phyloP scores from a whole-genome alignment of 139 green algal species.

The Tetradesmus obliquus region DNA sequence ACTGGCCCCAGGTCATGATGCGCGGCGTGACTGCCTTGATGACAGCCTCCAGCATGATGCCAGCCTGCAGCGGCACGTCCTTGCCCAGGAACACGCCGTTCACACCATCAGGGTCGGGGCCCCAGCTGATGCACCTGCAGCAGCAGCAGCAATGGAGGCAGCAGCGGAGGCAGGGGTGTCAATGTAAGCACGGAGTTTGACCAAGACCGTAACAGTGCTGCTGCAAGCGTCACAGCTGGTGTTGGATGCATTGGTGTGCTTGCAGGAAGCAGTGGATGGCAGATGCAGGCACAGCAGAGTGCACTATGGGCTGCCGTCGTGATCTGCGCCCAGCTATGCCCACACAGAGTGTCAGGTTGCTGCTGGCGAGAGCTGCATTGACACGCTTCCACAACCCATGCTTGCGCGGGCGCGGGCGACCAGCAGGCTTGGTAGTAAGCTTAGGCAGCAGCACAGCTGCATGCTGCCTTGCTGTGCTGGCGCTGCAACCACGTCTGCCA shows the following conservation, averaged over 20 bases:
- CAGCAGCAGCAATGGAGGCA: not conserved
- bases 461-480: not conserved
- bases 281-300: not conserved
- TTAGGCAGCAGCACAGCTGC: not conserved
- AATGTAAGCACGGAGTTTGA: not conserved
- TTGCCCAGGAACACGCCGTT: conserved; percentile 70
- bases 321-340: too few species aligned
- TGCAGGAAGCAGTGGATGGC: not conserved
- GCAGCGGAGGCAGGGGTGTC: not conserved
- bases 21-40: conserved; percentile 57
- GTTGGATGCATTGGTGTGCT: not conserved
- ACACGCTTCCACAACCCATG: not conserved
- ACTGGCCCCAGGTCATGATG: conserved; percentile 69
- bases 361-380: not conserved
- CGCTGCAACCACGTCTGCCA: too few species aligned
- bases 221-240: not conserved
- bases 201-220: not conserved
- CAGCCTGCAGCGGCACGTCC: conserved; percentile 60
- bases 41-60: conserved; percentile 56
- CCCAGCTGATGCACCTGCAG: conserved; percentile 64
- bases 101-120: conserved; percentile 59
- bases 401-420: not conserved
- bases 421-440: not conserved
- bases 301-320: too few species aligned
- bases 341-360: too few species aligned